Evolutionary conservation across 2,329 filamentous ascomycete species (phyloP), one percentile per base, ranked within the genome.

Genomic region (Lasiodiplodia theobromae): DNA sequence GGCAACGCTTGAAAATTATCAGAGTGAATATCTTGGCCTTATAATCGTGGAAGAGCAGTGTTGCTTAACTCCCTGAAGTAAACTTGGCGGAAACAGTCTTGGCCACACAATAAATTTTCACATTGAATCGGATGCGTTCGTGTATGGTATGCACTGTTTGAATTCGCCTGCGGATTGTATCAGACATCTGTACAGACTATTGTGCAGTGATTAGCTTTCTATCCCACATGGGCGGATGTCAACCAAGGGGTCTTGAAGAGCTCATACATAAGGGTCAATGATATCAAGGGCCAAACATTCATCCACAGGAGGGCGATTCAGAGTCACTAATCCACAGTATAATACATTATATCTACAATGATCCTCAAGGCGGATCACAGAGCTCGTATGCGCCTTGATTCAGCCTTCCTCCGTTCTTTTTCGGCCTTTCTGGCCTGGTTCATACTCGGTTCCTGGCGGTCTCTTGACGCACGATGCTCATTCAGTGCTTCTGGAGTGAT

Each of bases 371-470:
- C 3, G 44, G 8, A 34, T 56, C 12, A 66, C 1, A 56, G 25
- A 7, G 37, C 14, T 56, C 63, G 49, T 23, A 66, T 66, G 3
- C 51, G 63, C n/a, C 34, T 40, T 37, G 51, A 14, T 21, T 56
- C 63, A 18, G 38, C 66, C 52, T 52, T 68, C 18, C 66, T 52
- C 47, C 57, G 66, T 25, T 87, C 86, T 79, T 91, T 92, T 71
- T 88, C 87, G 70, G 81, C 82, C 82, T 90, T 93, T 74, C 85
- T 86, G 8, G 91, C 91, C 80, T 92, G 91, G 72, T 85, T 91
- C 74, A 92, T 76, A 77, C 91, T 93, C 67, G 88, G 74, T 18
- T 77, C 77, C 28, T 84, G 81, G 21, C 69, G 76, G 69, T 80
- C 77, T 47, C 86, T 85, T 21, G 82, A 81, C 28, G 82, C 75